Evolutionary conservation across 2,329 filamentous ascomycete species (phyloP), one percentile per base, ranked within the genome.

Genomic region (Lasiodiplodia sp.): DNA sequence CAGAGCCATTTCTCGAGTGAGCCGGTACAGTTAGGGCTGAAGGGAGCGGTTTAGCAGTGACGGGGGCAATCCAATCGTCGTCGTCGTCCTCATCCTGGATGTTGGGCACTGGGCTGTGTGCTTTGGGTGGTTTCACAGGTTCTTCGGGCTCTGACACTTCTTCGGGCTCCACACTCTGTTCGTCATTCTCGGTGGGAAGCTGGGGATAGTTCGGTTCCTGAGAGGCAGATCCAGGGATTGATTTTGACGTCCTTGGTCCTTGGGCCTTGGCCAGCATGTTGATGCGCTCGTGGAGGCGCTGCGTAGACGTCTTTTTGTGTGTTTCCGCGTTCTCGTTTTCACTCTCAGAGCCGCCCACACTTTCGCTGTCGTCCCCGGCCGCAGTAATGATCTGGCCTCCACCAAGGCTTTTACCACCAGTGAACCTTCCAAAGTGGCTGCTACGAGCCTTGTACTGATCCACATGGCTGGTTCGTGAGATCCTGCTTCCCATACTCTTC

Each of bases 261-360:
- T 82, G 78, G 70, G 86, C 81, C 79, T 89, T 84, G 44, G 86
- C 87, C 49, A 91, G 84, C 85, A 90, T 87, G 71, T 90, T 97
- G 74, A 99, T 98, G 74, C 94, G 93, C 74, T 98, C 95, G 72
- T 97, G 94, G 18, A 99, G 84, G 53, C 92, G 87, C 78, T 98
- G 94, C 0, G 96, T 97, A n/a, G 96, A 96, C 0, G 93, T 94
- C 78, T 96, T 96, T 80, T 89, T 93, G 75, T 95, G 91, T 2
- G 86, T 79, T 72, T 85, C 87, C 6, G 86, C 85, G 37, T 84
- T 83, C 53, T 86, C 86, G 28, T 88, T 85, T 25, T 64, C 67
- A 44, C 38, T 28, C 8, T 51, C 58, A 8, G 11, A 28, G 38
- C 83, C 75, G 56, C 83, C 51, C 73, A 73, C 21, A n/a, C 83